phyloP scores from a whole-genome alignment of 164 flowering plant genomes.

The Nelumbo lutea region DNA sequence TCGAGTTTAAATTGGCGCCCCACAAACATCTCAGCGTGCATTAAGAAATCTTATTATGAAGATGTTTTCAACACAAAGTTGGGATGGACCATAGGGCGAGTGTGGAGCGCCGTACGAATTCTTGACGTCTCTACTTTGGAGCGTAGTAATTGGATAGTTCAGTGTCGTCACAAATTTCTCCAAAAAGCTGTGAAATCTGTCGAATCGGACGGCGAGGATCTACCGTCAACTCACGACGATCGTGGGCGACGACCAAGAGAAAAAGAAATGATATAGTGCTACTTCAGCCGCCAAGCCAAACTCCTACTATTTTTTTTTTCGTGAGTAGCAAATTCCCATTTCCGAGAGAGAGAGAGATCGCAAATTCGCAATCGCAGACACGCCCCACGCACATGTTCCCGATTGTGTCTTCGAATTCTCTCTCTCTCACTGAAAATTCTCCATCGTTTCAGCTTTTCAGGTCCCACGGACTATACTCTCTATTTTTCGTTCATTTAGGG shows the following conservation, averaged over 20 bases:
- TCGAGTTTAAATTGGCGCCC: too few relatives aligned
- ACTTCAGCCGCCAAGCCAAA: slow-evolving; percentile 1
- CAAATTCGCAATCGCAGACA: too few relatives aligned
- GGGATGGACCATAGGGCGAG: too few relatives aligned
- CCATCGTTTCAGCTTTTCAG: neutral
- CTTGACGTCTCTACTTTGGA: too few relatives aligned
- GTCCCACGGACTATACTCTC: neutral
- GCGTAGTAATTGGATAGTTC: neutral
- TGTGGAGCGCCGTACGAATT: too few relatives aligned
- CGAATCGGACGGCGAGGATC: slow-evolving; percentile 1
- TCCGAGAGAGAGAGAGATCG: too few relatives aligned
- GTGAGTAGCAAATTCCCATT: too few relatives aligned
- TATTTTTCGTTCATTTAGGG: neutral
- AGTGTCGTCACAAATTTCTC: neutral
- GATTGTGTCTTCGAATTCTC: slow-evolving; percentile 1
- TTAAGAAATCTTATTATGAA: too few relatives aligned
- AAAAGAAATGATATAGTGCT: neutral
- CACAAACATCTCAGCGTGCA: too few relatives aligned
- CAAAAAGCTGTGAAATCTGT: neutral
- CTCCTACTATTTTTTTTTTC: neutral
- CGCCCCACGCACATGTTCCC: too few relatives aligned
- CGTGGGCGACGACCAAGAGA: slow-evolving; percentile 8
- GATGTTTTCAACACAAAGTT: too few relatives aligned
- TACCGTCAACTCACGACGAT: neutral
- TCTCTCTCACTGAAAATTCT: neutral